Conservation (phyloP, 306 rosid genomes). For the Cucurbita moschata region DNA sequence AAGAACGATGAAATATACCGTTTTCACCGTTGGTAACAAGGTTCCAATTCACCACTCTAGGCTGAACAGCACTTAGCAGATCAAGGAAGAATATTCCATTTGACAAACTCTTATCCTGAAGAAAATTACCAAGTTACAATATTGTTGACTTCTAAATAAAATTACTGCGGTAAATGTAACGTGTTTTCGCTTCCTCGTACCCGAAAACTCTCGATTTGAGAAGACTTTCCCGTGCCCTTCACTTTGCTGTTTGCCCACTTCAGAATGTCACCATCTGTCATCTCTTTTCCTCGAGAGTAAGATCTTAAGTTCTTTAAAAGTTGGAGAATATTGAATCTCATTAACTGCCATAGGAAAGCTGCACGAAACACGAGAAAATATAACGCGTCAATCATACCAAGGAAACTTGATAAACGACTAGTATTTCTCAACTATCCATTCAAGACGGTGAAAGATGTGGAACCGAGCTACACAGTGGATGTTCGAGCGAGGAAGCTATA, state of each 20-base stretch:
- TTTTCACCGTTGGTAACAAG: constrained; percentile 88
- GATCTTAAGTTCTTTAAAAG: constrained; percentile 70
- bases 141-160: neutral
- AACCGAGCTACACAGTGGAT: neutral
- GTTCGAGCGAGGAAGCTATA: neutral
- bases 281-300: constrained; percentile 79
- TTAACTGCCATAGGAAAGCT: constrained; percentile 95
- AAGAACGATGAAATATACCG: constrained; percentile 28
- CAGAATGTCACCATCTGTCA: constrained; percentile 72
- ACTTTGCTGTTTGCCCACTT: constrained; percentile 81
- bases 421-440: neutral
- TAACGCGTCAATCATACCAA: neutral
- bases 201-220: constrained; percentile 78
- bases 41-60: constrained; percentile 96
- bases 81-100: constrained; percentile 81
- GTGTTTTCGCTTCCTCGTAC: constrained; percentile 12
- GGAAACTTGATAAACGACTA: neutral
- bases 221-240: constrained; percentile 58
- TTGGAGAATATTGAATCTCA: constrained; percentile 85
- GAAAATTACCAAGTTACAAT: neutral
- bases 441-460: neutral
- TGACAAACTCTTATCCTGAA: constrained; percentile 76
- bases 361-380: constrained; percentile 3
- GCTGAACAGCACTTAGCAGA: constrained; percentile 94
- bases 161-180: neutral